Conservation (phyloP, 192 early-diverging fungal species). For the Mortierella alpina region DNA sequence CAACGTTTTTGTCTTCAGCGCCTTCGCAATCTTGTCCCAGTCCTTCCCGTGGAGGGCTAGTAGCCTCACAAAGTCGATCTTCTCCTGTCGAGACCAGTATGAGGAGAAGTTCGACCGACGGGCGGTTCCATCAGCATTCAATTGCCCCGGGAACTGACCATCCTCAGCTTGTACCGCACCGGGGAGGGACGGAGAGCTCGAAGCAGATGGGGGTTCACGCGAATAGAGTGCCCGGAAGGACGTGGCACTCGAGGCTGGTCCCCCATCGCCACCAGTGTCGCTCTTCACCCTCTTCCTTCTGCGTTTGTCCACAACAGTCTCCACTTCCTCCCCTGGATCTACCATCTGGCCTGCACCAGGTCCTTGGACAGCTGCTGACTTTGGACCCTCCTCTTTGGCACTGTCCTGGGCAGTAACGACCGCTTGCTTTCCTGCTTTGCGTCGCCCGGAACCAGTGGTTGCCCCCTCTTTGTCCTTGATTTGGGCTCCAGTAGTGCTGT, state of each 20-base stretch:
- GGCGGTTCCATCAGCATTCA: conserved; percentile 14
- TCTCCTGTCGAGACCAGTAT: conserved; percentile 91
- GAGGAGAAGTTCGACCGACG: conserved; percentile 70
- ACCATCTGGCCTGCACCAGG: not conserved
- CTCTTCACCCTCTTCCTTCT: conserved; percentile 31
- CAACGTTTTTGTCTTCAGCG: conserved; percentile 80
- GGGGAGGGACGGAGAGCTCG: conserved; percentile 9
- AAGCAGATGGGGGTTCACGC: conserved; percentile 25
- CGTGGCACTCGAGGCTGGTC: conserved; percentile 9
- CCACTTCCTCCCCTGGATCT: conserved; percentile 8
- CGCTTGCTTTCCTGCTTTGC: conserved; percentile 13
- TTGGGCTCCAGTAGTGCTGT: not conserved
- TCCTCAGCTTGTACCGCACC: conserved; percentile 8
- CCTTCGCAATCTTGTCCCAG: conserved; percentile 81
- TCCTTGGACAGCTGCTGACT: not conserved
- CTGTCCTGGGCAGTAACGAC: conserved; percentile 1
- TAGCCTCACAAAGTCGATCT: conserved; percentile 74
- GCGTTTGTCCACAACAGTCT: conserved; percentile 11
- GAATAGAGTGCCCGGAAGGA: conserved; percentile 48
- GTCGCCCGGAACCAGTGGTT: conserved; percentile 2
- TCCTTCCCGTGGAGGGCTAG: conserved; percentile 73
- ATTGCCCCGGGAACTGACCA: not conserved
- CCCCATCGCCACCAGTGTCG: conserved; percentile 14
- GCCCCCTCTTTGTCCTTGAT: conserved; percentile 6
- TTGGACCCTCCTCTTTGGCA: conserved; percentile 14